These are phyloP conservation scores for Daldinia sp. DNA, from an alignment of 2,329 filamentous ascomycete genomes.

Conservation along the genomic window DNA sequence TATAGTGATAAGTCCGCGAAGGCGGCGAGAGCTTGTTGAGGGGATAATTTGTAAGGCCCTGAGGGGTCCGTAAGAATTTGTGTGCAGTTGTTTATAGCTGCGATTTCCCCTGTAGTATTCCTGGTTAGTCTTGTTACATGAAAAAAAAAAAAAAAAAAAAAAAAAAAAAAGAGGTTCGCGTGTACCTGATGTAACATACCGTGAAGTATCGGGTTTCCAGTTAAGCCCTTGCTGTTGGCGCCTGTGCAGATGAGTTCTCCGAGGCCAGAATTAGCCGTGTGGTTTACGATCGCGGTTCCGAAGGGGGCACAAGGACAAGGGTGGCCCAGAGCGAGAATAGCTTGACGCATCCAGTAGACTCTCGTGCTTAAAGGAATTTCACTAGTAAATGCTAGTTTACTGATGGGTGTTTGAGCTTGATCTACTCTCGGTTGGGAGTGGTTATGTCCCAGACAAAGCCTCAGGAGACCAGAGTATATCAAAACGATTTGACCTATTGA, in stretches of 20 bases:
- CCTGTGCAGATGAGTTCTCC: conserved; percentile 64
- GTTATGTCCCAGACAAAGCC: conserved; percentile 5
- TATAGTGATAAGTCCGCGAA: conserved; percentile 64
- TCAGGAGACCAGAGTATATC: neutral
- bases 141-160: neutral
- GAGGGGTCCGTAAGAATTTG: conserved; percentile 59
- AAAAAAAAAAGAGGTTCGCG: no score
- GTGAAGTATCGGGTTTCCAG: conserved; percentile 66
- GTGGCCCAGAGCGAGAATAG: conserved; percentile 59
- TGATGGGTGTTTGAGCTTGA: conserved; percentile 18
- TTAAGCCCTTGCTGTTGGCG: conserved; percentile 58
- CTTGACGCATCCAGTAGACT: conserved; percentile 65
- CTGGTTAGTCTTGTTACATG: neutral
- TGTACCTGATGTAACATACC: conserved; percentile 50
- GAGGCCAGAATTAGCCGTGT: conserved; percentile 56
- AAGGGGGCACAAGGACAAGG: conserved; percentile 68
- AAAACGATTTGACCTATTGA: neutral
- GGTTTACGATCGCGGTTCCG: conserved; percentile 67
- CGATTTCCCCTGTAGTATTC: conserved; percentile 60
- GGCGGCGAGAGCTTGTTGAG: conserved; percentile 57
- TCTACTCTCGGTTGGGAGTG: conserved; percentile 14
- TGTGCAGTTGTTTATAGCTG: conserved; percentile 66
- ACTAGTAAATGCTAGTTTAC: conserved; percentile 28
- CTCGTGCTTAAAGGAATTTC: conserved; percentile 54
- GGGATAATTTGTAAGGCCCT: conserved; percentile 59